These are phyloP conservation scores for Geotrichum europaeum DNA, from an alignment of 1,139 yeast genomes.

Conservation along the genomic window DNA sequence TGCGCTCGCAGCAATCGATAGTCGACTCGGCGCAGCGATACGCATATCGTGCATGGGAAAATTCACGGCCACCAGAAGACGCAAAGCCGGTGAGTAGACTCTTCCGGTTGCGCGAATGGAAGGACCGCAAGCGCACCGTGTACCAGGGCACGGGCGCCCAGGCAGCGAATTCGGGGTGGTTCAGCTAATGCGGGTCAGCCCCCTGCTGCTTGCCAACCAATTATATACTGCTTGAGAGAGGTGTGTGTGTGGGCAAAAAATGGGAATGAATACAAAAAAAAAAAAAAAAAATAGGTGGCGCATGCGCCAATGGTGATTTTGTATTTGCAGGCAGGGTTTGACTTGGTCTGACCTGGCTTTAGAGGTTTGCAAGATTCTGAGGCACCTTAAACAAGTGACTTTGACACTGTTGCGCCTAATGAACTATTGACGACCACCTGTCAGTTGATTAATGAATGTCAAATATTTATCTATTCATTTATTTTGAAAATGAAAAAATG, in stretches of 20 bases:
- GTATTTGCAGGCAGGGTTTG: too few species aligned
- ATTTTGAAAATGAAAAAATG: background rate
- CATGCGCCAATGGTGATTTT: too few species aligned
- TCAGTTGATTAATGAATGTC: background rate
- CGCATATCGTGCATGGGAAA: slow-evolving; percentile 21
- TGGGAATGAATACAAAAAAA: background rate
- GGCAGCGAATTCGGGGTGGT: slow-evolving; percentile 17
- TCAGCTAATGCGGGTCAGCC: background rate
- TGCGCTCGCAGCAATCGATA: slow-evolving; percentile 18
- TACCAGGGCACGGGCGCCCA: slow-evolving; percentile 12
- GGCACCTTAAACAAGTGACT: background rate
- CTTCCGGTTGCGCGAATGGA: slow-evolving; percentile 11
- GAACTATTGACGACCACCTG: background rate
- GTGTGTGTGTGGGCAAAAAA: background rate
- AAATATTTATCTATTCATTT: background rate
- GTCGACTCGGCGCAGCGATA: slow-evolving; percentile 20
- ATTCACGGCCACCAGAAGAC: slow-evolving; percentile 21
- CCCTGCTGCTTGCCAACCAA: background rate
- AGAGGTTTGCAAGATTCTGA: background rate
- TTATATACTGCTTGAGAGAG: background rate
- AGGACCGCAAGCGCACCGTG: slow-evolving; percentile 12
- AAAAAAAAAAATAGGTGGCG: background rate
- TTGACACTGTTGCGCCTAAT: too few species aligned
- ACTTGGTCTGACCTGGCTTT: too few species aligned
- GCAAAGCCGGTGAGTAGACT: slow-evolving; percentile 2